Base-by-base conservation (phyloP, 352 stramenopile genomes). In the Elongisporangium senticosum region DNA sequence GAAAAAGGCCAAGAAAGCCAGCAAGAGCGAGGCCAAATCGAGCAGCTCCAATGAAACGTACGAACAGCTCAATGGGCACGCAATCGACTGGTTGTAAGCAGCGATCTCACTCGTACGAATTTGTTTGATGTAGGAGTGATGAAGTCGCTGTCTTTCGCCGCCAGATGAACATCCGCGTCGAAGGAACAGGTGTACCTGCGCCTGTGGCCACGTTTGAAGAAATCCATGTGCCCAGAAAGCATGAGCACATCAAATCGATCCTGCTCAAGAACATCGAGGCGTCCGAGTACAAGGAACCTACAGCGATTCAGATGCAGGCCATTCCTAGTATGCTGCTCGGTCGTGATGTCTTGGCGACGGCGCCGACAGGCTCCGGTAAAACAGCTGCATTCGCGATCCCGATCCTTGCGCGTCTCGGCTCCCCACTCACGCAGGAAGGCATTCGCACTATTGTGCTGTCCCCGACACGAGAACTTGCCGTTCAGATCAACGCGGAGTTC, bases 281-380 rank as follows among this genome's bases (percentile, higher is more conserved):
- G 7, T 96, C 86, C 22, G 82, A 93, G 63, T 99, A 98, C 90
- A 98, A 98, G 66, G 97, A 99, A 67, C 98, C 98, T 3, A 99
- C 97, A 49, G 81, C 97, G 3, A 98, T 99, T 65, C 98, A 99
- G 74, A 99, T 99, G 97, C 93, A 98, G 70, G 82, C 91, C 19
- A 96, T 98, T 53, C 95, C 96, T 33, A 85, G 83, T 43, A 63
- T 98, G 56, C 61, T 98, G 8, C 72, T 82, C 14, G 75, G 82
- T 47, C 85, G 91, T 53, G 97, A 99, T 73, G 76, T 99, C 49
- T 82, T 99, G 23, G 97, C 87, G 7, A 96, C 90, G 22, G 97
- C 97, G 10, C 97, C 97, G 7, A 99, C 97, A 22, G 97, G 96
- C 37, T 98, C 87, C 1, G 96, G 97, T 65, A 99, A 99, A 69